Conservation (phyloP, 1,284 basidiomycete genomes). For the Trichosporon ovoides region DNA sequence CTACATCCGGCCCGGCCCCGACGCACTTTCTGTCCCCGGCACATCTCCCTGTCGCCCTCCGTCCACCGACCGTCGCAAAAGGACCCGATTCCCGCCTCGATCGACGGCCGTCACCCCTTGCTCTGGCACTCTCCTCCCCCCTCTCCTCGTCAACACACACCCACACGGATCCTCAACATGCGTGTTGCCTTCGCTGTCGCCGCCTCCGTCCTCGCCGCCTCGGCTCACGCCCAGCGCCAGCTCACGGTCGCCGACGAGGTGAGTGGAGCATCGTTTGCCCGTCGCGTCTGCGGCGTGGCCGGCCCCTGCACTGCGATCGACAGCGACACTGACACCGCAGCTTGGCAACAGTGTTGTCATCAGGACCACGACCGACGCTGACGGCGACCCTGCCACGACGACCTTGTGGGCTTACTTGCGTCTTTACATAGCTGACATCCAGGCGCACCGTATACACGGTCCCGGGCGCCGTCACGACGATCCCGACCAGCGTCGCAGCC, state of each 20-base stretch:
- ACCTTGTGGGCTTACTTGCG: conserved; percentile 24
- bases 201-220: conserved; percentile 7
- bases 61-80: background rate
- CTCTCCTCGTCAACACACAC: background rate
- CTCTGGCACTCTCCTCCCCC: background rate
- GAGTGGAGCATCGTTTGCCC: background rate
- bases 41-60: too few relatives aligned
- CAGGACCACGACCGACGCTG: conserved; percentile 27
- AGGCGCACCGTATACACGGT: conserved; percentile 3
- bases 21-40: too few relatives aligned
- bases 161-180: conserved; percentile 7
- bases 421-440: background rate
- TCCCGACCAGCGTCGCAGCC: background rate
- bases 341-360: conserved; percentile 34
- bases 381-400: conserved; percentile 23
- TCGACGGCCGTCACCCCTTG: background rate
- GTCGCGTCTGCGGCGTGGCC: background rate
- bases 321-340: conserved; percentile 12
- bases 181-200: conserved; percentile 7
- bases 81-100: background rate
- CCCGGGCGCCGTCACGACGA: conserved; percentile 12
- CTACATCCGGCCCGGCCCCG: too few relatives aligned
- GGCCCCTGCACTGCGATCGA: background rate
- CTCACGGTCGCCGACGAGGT: background rate
- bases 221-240: conserved; percentile 7